These are phyloP conservation scores for Fusarium sp. DNA, from an alignment of 2,329 filamentous ascomycete genomes.

Conservation along the genomic window DNA sequence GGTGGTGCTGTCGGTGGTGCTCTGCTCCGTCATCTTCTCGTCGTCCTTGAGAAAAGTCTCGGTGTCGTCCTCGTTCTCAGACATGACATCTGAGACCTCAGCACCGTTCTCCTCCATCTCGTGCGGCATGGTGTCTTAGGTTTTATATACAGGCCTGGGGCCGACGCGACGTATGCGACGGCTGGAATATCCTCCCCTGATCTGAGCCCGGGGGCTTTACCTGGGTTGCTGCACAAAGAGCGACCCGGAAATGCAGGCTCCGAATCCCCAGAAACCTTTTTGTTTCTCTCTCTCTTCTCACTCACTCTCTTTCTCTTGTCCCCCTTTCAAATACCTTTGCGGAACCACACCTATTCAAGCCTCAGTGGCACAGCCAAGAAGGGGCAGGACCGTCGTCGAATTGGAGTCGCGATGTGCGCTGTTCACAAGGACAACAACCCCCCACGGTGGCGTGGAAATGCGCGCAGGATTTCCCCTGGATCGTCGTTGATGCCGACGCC, in stretches of 20 bases:
- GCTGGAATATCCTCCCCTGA: constrained; percentile 38
- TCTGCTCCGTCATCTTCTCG: constrained; percentile 65
- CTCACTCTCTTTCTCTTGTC: constrained; percentile 28
- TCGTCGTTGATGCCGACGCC: constrained; percentile 21
- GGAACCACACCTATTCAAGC: constrained; percentile 50
- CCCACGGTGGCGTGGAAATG: constrained; percentile 39
- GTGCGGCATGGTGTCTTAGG: constrained; percentile 66
- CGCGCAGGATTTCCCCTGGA: constrained; percentile 29
- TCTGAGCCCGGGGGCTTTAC: constrained; percentile 36
- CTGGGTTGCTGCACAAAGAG: constrained; percentile 38
- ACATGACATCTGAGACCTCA: constrained; percentile 69
- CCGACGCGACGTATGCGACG: constrained; percentile 32
- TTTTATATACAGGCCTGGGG: constrained; percentile 58
- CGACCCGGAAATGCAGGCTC: constrained; percentile 51
- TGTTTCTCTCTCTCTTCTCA: constrained; percentile 8
- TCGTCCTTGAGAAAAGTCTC: constrained; percentile 55
- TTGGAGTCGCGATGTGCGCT: constrained; percentile 29
- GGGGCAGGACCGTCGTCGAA: constrained; percentile 40
- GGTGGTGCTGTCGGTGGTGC: constrained; percentile 59
- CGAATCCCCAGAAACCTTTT: constrained; percentile 40
- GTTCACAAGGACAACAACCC: constrained; percentile 33
- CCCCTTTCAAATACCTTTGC: constrained; percentile 46
- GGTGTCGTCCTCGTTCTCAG: constrained; percentile 70
- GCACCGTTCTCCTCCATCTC: constrained; percentile 64
- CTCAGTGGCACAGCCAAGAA: constrained; percentile 48